A percentile compares a stretch with the other conserved stretches of the same genome.
phyloP scores from a whole-genome alignment of 371 early-diverging fungal genomes.

The Mucor circinelloides region DNA sequence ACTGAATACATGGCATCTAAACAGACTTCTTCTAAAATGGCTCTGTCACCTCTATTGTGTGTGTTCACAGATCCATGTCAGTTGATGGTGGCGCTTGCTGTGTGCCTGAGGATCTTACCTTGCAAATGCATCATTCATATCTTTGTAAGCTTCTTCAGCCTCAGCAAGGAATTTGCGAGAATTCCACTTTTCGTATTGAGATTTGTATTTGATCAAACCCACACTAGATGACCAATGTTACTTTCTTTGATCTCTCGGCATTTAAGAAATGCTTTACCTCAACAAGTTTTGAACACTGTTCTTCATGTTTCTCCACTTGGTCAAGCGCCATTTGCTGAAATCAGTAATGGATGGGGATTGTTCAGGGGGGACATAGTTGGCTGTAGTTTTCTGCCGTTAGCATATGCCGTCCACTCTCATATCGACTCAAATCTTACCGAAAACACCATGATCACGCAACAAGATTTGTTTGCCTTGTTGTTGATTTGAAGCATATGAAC shows the following conservation, averaged over 20 bases:
- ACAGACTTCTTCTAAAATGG: conserved; percentile 62
- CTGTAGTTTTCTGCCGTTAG: conserved; percentile 13
- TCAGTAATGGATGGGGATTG: conserved; percentile 48
- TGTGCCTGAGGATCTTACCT: conserved; percentile 26
- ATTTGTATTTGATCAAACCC: conserved; percentile 53
- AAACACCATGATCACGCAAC: conserved; percentile 54
- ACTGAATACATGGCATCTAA: conserved; percentile 65
- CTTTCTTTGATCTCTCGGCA: neutral
- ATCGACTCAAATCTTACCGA: conserved; percentile 30
- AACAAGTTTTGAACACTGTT: conserved; percentile 52
- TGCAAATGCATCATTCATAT: conserved; percentile 78
- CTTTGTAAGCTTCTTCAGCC: conserved; percentile 66
- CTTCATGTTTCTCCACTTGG: conserved; percentile 54
- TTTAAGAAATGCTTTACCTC: conserved; percentile 27
- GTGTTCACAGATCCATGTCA: neutral
- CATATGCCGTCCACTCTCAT: no score
- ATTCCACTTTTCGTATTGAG: conserved; percentile 56
- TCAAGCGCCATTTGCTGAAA: conserved; percentile 49
- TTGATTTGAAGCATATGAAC: conserved; percentile 25
- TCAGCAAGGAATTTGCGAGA: conserved; percentile 53
- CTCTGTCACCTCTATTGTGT: conserved; percentile 59
- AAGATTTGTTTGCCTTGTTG: conserved; percentile 38
- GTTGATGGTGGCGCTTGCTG: neutral
- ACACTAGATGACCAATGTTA: conserved; percentile 31
- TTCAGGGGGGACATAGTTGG: conserved; percentile 55